Evolutionary conservation across 768 basidiomycete genomes (phyloP), one percentile per base, ranked within the genome.

Genomic region (Mycena maculata): DNA sequence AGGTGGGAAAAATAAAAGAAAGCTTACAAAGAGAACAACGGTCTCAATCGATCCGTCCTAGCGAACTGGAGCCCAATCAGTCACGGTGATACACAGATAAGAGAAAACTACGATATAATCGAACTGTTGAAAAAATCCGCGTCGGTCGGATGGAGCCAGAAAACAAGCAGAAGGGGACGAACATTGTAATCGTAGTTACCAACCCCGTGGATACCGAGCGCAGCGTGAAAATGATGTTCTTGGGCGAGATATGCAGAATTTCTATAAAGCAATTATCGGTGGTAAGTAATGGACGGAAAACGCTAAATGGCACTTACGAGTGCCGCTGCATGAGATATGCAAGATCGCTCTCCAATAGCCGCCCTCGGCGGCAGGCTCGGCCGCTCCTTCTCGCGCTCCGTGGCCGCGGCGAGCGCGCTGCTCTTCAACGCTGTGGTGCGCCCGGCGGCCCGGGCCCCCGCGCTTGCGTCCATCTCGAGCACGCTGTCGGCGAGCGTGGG

Each of bases 21-120:
- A 27, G 11, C 65, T n/a, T n/a, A 70, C 69, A 70, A 5, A 70
- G 72, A 5, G 86, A 28, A 86, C 57, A 0, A 82, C 76, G 16
- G 86, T 82, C 73, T 88, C 87, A 28, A 88, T 80, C 0, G 85
- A 86, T 22, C 87, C 86, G 64, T 88, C 87, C 33, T 64, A 55
- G 82, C 80, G 76, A 87, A 87, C 25, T 71, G 23, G 10, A 20
- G 36, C 13, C 44, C 18, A 28, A 22, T 6, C 30, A 16, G 23
- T 13, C 41, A 12, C 0, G n/a, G n/a, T n/a, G 20, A 13, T 16
- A 18, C 13, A n/a, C 12, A 12, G 2, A 23, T 16, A 13, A 15
- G n/a, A 33, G 23, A 30, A 25, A 30, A 1, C 81, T 83, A 75
- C 61, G 16, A 58, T 27, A 33, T 87, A 88, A 65, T 87, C 87